These are phyloP conservation scores for Bondarzewia mesenterica DNA, from an alignment of 1,284 basidiomycete genomes.

Conservation along the genomic window DNA sequence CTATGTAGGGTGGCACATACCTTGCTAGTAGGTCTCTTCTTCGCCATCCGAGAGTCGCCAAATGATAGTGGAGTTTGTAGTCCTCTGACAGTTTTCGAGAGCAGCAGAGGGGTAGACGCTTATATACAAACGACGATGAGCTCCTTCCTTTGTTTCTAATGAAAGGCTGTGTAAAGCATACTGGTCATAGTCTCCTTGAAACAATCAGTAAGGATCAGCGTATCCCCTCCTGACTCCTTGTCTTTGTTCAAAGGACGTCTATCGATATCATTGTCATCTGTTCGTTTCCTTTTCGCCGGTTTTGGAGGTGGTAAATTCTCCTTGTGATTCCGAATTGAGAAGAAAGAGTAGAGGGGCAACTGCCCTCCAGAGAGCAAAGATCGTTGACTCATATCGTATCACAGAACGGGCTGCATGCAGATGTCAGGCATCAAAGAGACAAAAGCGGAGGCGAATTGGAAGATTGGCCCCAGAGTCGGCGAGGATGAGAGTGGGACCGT, in stretches of 20 bases:
- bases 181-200: no score
- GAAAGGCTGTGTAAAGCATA: no score
- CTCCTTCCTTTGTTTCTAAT: no score
- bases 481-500: not conserved
- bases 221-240: conserved; percentile 2
- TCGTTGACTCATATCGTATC: not conserved
- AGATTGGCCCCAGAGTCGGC: no score
- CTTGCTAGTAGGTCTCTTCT: not conserved
- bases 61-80: not conserved
- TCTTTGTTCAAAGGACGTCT: not conserved
- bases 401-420: not conserved
- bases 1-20: not conserved
- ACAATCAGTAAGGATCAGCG: no score
- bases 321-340: conserved; percentile 5
- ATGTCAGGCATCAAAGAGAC: not conserved
- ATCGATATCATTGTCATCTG: not conserved
- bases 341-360: conserved; percentile 16
- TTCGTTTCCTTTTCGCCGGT: not conserved
- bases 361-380: conserved; percentile 13
- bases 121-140: not conserved
- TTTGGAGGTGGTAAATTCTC: not conserved
- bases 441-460: not conserved
- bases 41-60: not conserved
- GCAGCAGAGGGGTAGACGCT: not conserved
- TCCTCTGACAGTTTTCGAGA: not conserved